Conservation (phyloP, 257 asterid genomes). For the Apocynum venetum region DNA sequence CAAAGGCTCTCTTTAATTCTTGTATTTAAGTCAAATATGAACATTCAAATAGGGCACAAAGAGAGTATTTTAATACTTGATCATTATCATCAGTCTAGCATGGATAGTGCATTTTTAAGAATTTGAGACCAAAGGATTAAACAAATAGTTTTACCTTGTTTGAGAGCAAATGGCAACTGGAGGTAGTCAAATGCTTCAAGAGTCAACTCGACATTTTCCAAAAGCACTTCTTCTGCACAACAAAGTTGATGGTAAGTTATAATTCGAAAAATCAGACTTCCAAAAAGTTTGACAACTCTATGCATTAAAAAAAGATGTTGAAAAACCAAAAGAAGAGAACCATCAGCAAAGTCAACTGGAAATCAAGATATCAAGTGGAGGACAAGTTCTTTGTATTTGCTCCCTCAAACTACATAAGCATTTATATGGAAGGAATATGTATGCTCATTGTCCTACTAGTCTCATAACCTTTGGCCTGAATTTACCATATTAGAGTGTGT, state of each 20-base stretch:
- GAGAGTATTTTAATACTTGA: not conserved
- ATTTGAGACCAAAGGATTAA: not conserved
- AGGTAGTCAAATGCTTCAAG: constrained; percentile 96
- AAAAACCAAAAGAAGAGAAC: not conserved
- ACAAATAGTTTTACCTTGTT: constrained; percentile 45
- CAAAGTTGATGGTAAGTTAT: not conserved
- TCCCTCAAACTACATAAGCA: not conserved
- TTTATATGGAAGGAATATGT: not conserved
- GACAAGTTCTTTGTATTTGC: not conserved
- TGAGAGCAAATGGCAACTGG: constrained; percentile 79
- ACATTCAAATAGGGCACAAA: too few relatives aligned
- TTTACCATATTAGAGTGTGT: not conserved
- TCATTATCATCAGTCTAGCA: not conserved
- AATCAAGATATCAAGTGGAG: not conserved
- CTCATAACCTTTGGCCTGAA: not conserved
- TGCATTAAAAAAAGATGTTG: not conserved
- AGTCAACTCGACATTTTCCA: constrained; percentile 93
- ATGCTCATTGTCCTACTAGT: not conserved
- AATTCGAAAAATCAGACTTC: not conserved
- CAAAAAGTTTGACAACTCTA: constrained; percentile 6
- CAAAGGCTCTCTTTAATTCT: too few relatives aligned
- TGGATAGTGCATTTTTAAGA: constrained; percentile 1
- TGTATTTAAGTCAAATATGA: too few relatives aligned
- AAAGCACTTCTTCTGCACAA: constrained; percentile 77
- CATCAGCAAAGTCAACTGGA: not conserved